A percentile compares a stretch with the other conserved stretches of the same genome.
Evolutionary conservation across 768 basidiomycete genomes (phyloP).

Genomic region (Collybia sordida): DNA sequence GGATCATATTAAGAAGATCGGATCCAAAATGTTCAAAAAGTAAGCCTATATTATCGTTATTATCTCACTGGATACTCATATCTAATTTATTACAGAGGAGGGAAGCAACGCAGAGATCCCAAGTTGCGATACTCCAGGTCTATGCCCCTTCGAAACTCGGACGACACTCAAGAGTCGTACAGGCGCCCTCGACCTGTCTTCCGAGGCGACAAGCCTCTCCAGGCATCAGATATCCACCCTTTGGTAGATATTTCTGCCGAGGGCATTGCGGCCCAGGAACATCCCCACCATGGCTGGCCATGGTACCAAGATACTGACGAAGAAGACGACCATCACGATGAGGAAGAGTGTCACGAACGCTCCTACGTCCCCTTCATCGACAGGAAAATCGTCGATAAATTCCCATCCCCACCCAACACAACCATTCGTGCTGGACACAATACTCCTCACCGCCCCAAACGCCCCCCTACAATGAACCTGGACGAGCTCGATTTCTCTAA

Average conservation of each 20-base stretch:
- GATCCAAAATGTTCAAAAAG: constrained; percentile 15
- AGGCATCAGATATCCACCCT: constrained; percentile 9
- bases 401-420: constrained; percentile 9
- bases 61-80: neutral
- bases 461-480: constrained; percentile 10
- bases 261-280: constrained; percentile 1
- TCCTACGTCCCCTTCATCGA: constrained; percentile 5
- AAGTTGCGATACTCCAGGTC: constrained; percentile 17
- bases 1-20: constrained; percentile 16
- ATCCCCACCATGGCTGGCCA: constrained; percentile 9
- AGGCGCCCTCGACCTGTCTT: constrained; percentile 7
- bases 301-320: neutral
- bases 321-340: neutral
- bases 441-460: neutral
- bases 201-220: constrained; percentile 11
- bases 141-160: constrained; percentile 20
- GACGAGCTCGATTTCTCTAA: neutral
- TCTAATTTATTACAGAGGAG: neutral
- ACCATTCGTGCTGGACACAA: neutral
- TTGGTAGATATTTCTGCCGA: constrained; percentile 12
- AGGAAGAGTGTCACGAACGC: neutral
- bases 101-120: constrained; percentile 8
- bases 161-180: constrained; percentile 15
- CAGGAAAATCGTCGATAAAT: constrained; percentile 9
- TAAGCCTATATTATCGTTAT: constrained; percentile 1